These are phyloP conservation scores for Fusarium abutilonis DNA, from an alignment of 2,329 filamentous ascomycete genomes.

Conservation along the genomic window DNA sequence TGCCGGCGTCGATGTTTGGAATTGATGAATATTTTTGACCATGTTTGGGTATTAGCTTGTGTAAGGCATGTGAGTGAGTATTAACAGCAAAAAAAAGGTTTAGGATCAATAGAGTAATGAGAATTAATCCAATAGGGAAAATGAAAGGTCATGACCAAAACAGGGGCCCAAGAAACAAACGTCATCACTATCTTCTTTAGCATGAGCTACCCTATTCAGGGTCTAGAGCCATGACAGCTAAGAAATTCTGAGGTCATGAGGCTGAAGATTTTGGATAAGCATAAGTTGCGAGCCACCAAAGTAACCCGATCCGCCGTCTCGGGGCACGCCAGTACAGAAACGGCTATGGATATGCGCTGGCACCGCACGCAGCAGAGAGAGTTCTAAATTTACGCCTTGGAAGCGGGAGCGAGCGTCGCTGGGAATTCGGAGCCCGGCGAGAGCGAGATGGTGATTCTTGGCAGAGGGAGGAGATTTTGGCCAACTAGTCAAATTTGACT, in stretches of 20 bases:
- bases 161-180: conserved; percentile 20
- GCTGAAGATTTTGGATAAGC: conserved; percentile 6
- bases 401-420: conserved; percentile 18
- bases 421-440: conserved; percentile 31
- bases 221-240: conserved; percentile 11
- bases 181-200: conserved; percentile 24
- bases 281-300: conserved; percentile 11
- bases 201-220: conserved; percentile 27
- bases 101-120: conserved; percentile 13
- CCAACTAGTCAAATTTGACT: too few relatives aligned
- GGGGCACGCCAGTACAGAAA: conserved; percentile 28
- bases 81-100: background rate
- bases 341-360: conserved; percentile 12
- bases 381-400: background rate
- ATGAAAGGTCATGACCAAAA: background rate
- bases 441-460: conserved; percentile 29
- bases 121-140: background rate
- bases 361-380: background rate
- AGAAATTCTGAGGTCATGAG: conserved; percentile 8
- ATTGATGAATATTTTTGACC: conserved; percentile 15
- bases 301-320: conserved; percentile 11
- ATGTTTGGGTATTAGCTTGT: background rate
- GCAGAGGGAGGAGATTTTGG: background rate
- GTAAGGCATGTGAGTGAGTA: background rate
- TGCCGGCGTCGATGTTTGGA: conserved; percentile 20